phyloP scores from a whole-genome alignment of 129 eudicot species.

The Pittosporum tobira region DNA sequence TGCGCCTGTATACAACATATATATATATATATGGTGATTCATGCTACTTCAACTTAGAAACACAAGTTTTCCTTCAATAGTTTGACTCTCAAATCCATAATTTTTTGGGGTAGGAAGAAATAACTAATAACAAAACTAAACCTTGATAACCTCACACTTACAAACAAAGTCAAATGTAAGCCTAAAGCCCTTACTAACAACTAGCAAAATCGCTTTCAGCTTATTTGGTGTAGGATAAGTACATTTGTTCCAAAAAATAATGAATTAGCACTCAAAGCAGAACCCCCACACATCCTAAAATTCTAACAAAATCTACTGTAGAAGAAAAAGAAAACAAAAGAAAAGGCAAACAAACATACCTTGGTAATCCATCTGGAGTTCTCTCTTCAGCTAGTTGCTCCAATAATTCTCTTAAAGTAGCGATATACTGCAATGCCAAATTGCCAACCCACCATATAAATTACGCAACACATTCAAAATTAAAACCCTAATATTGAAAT shows the following conservation, averaged over 20 bases:
- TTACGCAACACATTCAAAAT: slow-evolving; percentile 2
- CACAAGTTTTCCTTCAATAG: neutral
- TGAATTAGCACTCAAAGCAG: neutral
- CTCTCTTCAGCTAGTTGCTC: slow-evolving; percentile 69
- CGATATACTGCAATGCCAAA: slow-evolving; percentile 55
- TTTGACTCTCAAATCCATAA: neutral
- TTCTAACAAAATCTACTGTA: neutral
- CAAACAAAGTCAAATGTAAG: too few species aligned
- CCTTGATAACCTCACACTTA: too few species aligned
- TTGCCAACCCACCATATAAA: neutral
- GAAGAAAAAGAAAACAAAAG: slow-evolving; percentile 6
- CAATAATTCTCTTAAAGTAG: slow-evolving; percentile 75
- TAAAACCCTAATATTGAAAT: neutral
- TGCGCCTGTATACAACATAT: neutral
- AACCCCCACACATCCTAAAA: neutral
- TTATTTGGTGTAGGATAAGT: neutral
- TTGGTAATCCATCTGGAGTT: slow-evolving; percentile 71
- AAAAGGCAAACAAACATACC: slow-evolving; percentile 19
- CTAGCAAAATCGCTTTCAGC: neutral
- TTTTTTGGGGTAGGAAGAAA: neutral
- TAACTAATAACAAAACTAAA: neutral
- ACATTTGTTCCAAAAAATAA: neutral
- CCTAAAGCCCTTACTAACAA: neutral
- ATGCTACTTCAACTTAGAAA: neutral
- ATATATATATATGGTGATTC: neutral